Percentiles rank a stretch among this genome's conserved stretches.
phyloP scores from a whole-genome alignment of 805 yeast species.

The Zygosaccharomyces lentus region DNA sequence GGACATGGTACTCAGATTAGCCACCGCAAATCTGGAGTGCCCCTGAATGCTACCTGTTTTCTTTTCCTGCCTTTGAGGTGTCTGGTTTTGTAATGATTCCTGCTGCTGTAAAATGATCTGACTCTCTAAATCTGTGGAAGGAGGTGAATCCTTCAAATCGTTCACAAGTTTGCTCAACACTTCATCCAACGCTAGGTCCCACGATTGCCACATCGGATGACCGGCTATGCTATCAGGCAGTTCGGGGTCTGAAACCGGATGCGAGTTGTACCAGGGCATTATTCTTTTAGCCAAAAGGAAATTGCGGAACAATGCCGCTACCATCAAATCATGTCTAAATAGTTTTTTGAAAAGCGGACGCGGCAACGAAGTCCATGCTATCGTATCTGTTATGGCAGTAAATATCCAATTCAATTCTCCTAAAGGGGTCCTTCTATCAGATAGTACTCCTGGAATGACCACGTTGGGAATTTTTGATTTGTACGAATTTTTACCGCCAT shows the following conservation, averaged over 20 bases:
- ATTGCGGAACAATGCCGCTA: slow-evolving; percentile 92
- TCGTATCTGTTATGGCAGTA: slow-evolving; percentile 96
- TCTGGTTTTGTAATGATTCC: slow-evolving; percentile 19
- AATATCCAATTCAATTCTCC: slow-evolving; percentile 98
- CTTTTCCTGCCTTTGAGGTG: slow-evolving; percentile 14
- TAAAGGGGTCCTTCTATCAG: slow-evolving; percentile 90
- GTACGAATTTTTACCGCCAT: slow-evolving; percentile 18
- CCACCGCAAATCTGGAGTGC: slow-evolving; percentile 32
- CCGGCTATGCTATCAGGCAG: slow-evolving; percentile 74
- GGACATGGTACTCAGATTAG: slow-evolving; percentile 37
- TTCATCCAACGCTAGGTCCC: slow-evolving; percentile 97
- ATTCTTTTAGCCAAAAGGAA: slow-evolving; percentile 87
- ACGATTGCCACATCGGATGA: slow-evolving; percentile 95
- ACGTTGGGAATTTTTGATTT: slow-evolving; percentile 39
- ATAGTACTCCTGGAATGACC: slow-evolving; percentile 80
- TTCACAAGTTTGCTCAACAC: slow-evolving; percentile 70
- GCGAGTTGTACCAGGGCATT: slow-evolving; percentile 90
- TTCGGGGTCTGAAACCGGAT: slow-evolving; percentile 91
- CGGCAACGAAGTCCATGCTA: slow-evolving; percentile 92
- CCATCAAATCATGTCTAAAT: slow-evolving; percentile 93
- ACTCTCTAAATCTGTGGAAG: slow-evolving; percentile 28
- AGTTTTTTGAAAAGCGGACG: slow-evolving; percentile 83
- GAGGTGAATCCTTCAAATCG: slow-evolving; percentile 35
- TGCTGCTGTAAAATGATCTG: slow-evolving; percentile 27
- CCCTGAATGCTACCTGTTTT: slow-evolving; percentile 24